phyloP scores from a whole-genome alignment of 768 basidiomycete genomes.

The Calocybe cyanea region DNA sequence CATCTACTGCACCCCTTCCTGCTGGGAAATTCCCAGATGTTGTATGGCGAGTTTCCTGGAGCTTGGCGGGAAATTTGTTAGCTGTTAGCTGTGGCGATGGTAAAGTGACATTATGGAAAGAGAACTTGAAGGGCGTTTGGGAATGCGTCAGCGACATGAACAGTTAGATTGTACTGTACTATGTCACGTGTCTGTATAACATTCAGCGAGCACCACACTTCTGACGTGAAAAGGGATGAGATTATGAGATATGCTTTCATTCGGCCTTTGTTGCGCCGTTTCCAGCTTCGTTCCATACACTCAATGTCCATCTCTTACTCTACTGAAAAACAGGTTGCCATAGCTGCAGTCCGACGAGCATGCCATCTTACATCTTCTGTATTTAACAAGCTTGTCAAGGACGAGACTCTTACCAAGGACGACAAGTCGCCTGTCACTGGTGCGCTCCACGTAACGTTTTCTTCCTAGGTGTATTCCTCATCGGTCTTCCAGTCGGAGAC shows the following conservation, averaged over 20 bases:
- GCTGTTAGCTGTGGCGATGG: constrained; percentile 98
- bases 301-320: constrained; percentile 54
- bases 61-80: constrained; percentile 90
- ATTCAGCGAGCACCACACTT: no score
- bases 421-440: constrained; percentile 94
- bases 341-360: constrained; percentile 85
- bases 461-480: neutral
- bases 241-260: constrained; percentile 13
- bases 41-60: constrained; percentile 99
- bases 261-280: constrained; percentile 13
- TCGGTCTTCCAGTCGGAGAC: constrained; percentile 68
- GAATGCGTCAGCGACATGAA: constrained; percentile 96
- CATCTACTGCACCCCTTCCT: constrained; percentile 39
- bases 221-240: no score
- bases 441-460: no score
- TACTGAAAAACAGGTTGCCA: constrained; percentile 74
- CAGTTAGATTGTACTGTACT: constrained; percentile 42
- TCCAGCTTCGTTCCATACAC: constrained; percentile 15
- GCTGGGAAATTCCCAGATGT: constrained; percentile 92
- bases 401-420: constrained; percentile 83
- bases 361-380: constrained; percentile 81
- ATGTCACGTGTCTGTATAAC: no score
- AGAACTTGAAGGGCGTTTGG: constrained; percentile 92
- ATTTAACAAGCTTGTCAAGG: constrained; percentile 79
- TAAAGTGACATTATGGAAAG: constrained; percentile 98